Evolutionary conservation across 768 basidiomycete species (phyloP), one percentile per base, ranked within the genome.

Genomic region (Mycena belliarum): DNA sequence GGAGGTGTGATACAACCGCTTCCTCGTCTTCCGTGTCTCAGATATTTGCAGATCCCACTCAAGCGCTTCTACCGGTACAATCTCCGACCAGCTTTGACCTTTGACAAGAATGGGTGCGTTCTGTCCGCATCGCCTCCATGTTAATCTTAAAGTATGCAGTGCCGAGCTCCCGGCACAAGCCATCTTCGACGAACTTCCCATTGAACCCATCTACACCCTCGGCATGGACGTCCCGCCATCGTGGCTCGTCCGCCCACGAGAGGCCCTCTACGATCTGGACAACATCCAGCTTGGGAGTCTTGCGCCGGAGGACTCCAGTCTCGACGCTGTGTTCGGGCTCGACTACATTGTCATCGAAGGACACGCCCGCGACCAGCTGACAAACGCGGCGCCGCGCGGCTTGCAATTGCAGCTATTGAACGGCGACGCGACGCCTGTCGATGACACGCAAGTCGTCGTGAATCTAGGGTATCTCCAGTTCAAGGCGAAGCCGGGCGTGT

Each of bases 391-490:
- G 5, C 94, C 97, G 0, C 85, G 95, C 14, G 97, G 97, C 6
- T 78, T 98, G 3, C 96, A 98, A 64, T 82, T 99, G 2, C 89
- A 97, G 67, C 83, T 99, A 1, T 76, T 82, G 4, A 75, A 73
- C 14, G 70, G 74, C 25, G 76, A 79, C 57, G 65, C 69, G 20
- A 66, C 66, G 1, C 73, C 80, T 6, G 76, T 95, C 15, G 92
- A 90, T 8, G 95, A 97, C 64, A 98, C 97, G 0, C 89, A 87
- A 56, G 88, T 98, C 37, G 92, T 97, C 52, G 93, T 90, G 6
- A 99, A 98, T 69, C 76, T 98, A 6, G 97, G 97, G 2, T 99
- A 99, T 72, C 75, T 98, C 52, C 97, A 99, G 69, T 95, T 98
- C 76, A 94, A 93, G 69, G 89, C 91, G 1, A 89, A 83, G 52